Conservation (phyloP, 1,139 yeast species). For the Pneumocystis oryctolagi region DNA sequence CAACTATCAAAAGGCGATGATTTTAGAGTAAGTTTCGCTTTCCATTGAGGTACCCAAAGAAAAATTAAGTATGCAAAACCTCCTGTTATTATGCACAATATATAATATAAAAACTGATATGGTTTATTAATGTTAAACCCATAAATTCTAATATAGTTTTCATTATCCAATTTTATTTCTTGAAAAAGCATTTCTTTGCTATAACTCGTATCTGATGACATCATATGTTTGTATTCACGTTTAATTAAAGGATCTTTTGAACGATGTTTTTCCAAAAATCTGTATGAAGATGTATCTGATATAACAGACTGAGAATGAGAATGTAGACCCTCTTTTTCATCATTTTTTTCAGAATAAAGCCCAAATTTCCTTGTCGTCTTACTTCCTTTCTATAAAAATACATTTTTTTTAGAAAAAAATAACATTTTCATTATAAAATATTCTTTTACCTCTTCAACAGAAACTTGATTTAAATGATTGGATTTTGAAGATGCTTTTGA, state of each 20-base stretch:
- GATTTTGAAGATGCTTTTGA: no score
- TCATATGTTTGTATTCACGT: slow-evolving; percentile 3
- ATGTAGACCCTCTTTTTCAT: slow-evolving; percentile 5
- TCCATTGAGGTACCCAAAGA: slow-evolving; percentile 73
- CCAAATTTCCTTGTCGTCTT: not conserved
- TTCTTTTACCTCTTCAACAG: not conserved
- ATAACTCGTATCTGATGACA: not conserved
- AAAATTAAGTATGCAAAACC: slow-evolving; percentile 62
- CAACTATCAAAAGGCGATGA: slow-evolving; percentile 60
- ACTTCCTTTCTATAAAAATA: not conserved
- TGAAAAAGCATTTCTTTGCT: slow-evolving; percentile 28
- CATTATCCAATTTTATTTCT: slow-evolving; percentile 85
- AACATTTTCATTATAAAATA: not conserved
- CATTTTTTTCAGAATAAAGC: not conserved
- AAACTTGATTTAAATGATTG: not conserved
- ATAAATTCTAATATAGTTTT: slow-evolving; percentile 81
- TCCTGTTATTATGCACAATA: slow-evolving; percentile 42
- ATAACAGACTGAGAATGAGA: slow-evolving; percentile 8
- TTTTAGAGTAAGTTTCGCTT: slow-evolving; percentile 53
- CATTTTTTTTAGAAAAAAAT: not conserved
- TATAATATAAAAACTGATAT: slow-evolving; percentile 36
- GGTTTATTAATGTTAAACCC: slow-evolving; percentile 51
- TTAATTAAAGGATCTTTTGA: slow-evolving; percentile 3
- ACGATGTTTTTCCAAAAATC: not conserved
- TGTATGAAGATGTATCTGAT: slow-evolving; percentile 1